phyloP scores from a whole-genome alignment of 176 grass and related monocot genomes.

The Zoysia japonica region DNA sequence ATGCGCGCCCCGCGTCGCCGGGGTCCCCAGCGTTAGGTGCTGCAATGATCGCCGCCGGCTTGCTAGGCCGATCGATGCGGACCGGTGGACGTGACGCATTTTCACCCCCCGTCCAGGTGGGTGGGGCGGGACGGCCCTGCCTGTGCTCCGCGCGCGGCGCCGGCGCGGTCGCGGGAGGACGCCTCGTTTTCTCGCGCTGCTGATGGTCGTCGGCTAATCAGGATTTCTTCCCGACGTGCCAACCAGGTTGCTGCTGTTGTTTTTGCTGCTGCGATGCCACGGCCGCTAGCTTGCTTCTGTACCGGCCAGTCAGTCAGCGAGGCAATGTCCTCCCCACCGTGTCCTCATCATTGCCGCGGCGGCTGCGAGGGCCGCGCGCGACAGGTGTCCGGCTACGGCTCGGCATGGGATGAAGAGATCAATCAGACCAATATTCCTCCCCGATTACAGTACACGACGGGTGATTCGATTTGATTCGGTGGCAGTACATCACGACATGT shows the following conservation, averaged over 20 bases:
- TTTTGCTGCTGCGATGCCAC: not conserved
- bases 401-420: slow-evolving; percentile 17
- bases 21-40: slow-evolving; percentile 26
- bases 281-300: not conserved
- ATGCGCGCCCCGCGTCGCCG: not conserved
- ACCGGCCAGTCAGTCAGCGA: slow-evolving; percentile 20
- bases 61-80: not conserved
- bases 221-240: slow-evolving; percentile 36
- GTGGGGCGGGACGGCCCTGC: not conserved
- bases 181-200: too few relatives aligned
- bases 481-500: not conserved
- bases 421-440: slow-evolving; percentile 8
- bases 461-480: slow-evolving; percentile 14
- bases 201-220: not conserved
- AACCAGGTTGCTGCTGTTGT: slow-evolving; percentile 38
- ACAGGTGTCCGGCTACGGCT: slow-evolving; percentile 31
- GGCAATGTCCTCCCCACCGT: slow-evolving; percentile 46
- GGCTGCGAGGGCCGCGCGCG: not conserved
- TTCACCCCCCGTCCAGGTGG: slow-evolving; percentile 7
- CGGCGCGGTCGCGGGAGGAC: too few relatives aligned
- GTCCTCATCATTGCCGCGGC: slow-evolving; percentile 9
- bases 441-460: slow-evolving; percentile 11
- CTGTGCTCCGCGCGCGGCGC: too few relatives aligned
- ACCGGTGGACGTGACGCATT: slow-evolving; percentile 24
- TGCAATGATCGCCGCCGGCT: slow-evolving; percentile 47